Evolutionary conservation across 257 asterid genomes (phyloP).

Genomic region (Salvia splendens): DNA sequence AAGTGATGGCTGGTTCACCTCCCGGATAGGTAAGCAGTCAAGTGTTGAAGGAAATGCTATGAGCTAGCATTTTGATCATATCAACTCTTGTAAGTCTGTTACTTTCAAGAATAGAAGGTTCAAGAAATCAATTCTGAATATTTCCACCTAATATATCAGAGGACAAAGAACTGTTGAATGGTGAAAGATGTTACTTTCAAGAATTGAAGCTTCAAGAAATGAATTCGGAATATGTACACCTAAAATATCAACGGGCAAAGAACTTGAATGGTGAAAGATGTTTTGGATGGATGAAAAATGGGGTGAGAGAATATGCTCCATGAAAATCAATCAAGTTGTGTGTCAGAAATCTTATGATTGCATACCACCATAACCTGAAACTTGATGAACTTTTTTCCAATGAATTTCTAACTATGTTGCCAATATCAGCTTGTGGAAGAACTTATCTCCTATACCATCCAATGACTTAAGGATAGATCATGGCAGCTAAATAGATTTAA

Average conservation of each 20-base stretch:
- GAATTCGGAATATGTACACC: constrained; percentile 10
- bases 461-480: not conserved
- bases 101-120: constrained; percentile 24
- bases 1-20: constrained; percentile 33
- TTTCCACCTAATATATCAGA: constrained; percentile 4
- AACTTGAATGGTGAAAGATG: constrained; percentile 19
- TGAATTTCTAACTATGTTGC: not conserved
- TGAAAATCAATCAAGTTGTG: constrained; percentile 10
- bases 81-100: constrained; percentile 26
- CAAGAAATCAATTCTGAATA: constrained; percentile 20
- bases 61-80: constrained; percentile 24
- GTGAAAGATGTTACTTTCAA: constrained; percentile 23
- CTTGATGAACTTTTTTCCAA: constrained; percentile 16
- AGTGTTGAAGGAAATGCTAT: constrained; percentile 26
- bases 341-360: constrained; percentile 8
- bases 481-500: constrained; percentile 4
- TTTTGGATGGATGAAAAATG: constrained; percentile 15
- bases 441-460: constrained; percentile 3
- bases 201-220: constrained; percentile 20
- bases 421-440: constrained; percentile 13
- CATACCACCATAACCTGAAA: constrained; percentile 26
- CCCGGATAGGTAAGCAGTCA: constrained; percentile 34
- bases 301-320: constrained; percentile 17
- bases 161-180: constrained; percentile 9
- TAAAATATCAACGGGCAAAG: constrained; percentile 4